These are phyloP conservation scores for Isoetes taiwanensis DNA, from an alignment of 75 land plant genomes.

Conservation along the genomic window DNA sequence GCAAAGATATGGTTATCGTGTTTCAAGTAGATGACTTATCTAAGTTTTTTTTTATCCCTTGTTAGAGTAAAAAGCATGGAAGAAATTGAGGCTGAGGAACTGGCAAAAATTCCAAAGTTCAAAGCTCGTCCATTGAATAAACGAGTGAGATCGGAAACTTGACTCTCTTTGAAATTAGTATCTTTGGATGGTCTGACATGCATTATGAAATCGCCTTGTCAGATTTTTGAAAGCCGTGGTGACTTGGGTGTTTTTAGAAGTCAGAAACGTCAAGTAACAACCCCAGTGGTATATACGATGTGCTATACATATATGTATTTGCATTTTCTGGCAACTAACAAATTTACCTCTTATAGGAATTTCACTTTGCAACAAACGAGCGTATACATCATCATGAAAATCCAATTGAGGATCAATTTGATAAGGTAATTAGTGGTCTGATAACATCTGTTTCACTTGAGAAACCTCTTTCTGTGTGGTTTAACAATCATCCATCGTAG, in stretches of 20 bases:
- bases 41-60: not conserved
- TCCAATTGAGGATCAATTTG: conserved; percentile 41
- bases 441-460: not conserved
- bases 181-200: not conserved
- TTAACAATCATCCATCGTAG: not conserved
- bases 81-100: conserved; percentile 76
- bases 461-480: not conserved
- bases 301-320: not conserved
- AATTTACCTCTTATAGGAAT: conserved; percentile 34
- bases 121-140: conserved; percentile 94
- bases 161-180: not conserved
- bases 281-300: conserved; percentile 38
- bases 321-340: not conserved
- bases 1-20: not conserved
- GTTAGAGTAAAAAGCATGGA: conserved; percentile 56
- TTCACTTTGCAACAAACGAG: conserved; percentile 77
- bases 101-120: conserved; percentile 72
- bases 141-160: conserved; percentile 59
- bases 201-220: not conserved
- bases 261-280: conserved; percentile 51
- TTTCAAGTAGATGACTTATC: not conserved
- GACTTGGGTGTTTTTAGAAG: conserved; percentile 53
- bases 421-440: conserved; percentile 39
- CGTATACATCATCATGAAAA: conserved; percentile 39
- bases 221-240: conserved; percentile 94